Evolutionary conservation across 2,329 filamentous ascomycete species (phyloP), one percentile per base, ranked within the genome.

Genomic region (Xylaria digitata): DNA sequence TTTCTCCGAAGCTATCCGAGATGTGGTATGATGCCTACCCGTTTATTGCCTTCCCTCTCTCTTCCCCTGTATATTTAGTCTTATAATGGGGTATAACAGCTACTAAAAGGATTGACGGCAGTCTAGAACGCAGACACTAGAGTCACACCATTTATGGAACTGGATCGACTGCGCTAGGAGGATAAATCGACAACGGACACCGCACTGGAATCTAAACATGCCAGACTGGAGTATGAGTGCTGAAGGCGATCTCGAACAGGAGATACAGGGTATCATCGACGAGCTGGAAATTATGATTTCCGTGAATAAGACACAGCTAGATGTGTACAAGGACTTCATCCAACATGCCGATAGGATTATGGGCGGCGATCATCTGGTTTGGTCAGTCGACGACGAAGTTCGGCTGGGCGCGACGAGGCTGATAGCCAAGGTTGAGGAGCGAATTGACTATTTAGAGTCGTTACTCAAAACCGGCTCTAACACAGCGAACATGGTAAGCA

Each of bases 251-350:
- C 68, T 78, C 3, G 65, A 77, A 6, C 69, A 70, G 17, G 76
- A 78, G 42, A 75, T 74, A 1, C 74, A 78, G 59, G 75, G 78
- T 56, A 78, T 79, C 26, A 61, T 72, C 4, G 76, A 78, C 43
- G 76, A 78, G 58, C 70, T 79, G 6, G 74, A 76, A 43, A 78
- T 78, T 61, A 77, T 78, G 45, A 70, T 67, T 4, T 73, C 73
- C 26, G 66, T 78, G n/a, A 68, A 73, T 7, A 71, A 72, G 17
- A 73, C 78, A 30, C 77, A 73, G 45, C 49, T 56, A 2, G 62
- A 66, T 11, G 53, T 70, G 5, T 61, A 61, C 13, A 60, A 65
- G 34, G 61, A 69, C 8, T 73, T 72, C 56, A 65, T 52, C 26
- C 57, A 34, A 3, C 55, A 70, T 23, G 32, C 60, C 15, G 48